phyloP scores from a whole-genome alignment of 179 eudicot genomes.

The Silene noctiflora region DNA sequence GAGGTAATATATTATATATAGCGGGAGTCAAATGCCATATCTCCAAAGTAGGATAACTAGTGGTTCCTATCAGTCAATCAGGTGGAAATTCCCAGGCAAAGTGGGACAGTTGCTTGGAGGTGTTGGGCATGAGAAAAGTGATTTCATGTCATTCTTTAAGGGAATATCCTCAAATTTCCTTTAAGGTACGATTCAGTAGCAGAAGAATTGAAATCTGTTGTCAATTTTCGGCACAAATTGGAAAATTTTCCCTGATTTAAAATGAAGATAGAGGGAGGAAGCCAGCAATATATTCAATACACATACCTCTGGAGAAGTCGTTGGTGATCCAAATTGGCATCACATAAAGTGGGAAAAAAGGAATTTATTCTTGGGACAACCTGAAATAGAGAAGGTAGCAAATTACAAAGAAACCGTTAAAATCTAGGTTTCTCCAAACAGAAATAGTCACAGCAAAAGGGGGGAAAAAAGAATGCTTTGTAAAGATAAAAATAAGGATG shows the following conservation, averaged over 20 bases:
- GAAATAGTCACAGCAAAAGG: not conserved
- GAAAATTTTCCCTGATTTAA: constrained; percentile 5
- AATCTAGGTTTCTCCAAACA: not conserved
- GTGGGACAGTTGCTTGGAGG: not conserved
- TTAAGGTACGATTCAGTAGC: not conserved
- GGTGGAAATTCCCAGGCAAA: no score
- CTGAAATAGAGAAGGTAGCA: constrained; percentile 39
- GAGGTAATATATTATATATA: not conserved
- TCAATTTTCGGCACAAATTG: not conserved
- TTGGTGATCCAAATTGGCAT: constrained; percentile 81
- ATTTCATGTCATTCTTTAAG: not conserved
- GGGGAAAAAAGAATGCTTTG: not conserved
- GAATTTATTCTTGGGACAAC: constrained; percentile 74
- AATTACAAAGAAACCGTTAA: not conserved
- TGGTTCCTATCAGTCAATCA: not conserved
- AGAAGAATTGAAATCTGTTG: not conserved
- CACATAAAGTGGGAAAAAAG: constrained; percentile 60
- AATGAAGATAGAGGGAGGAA: not conserved
- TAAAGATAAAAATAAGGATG: not conserved
- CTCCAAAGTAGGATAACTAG: not conserved
- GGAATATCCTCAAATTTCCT: not conserved
- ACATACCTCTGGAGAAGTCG: constrained; percentile 69
- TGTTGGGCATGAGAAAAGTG: not conserved
- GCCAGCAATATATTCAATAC: not conserved
- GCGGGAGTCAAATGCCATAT: not conserved